phyloP scores from a whole-genome alignment of 148 eudicot species.

The Simmondsia chinensis region DNA sequence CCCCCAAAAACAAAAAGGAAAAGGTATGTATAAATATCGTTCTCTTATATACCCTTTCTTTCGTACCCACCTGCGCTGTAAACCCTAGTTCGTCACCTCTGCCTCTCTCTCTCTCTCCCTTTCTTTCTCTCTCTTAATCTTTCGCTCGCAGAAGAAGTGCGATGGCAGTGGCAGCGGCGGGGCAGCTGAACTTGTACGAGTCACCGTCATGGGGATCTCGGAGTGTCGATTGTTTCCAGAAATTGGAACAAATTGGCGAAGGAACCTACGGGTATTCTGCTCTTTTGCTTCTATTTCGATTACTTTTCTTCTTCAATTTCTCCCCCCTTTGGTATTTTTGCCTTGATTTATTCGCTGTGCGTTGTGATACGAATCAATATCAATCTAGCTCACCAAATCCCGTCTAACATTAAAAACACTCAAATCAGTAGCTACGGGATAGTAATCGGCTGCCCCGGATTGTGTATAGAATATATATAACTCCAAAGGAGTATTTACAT shows the following conservation, averaged over 20 bases:
- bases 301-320: not conserved
- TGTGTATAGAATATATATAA: too few relatives aligned
- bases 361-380: not conserved
- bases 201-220: constrained; percentile 73
- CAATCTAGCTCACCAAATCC: too few relatives aligned
- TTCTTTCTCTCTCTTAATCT: constrained; percentile 6
- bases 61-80: not conserved
- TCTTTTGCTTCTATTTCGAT: not conserved
- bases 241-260: constrained; percentile 83
- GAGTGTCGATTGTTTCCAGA: constrained; percentile 81
- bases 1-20: too few relatives aligned
- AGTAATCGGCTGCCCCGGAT: too few relatives aligned
- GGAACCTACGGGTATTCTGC: constrained; percentile 70
- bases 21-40: too few relatives aligned
- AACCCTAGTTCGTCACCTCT: constrained; percentile 5
- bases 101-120: not conserved
- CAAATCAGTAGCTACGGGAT: too few relatives aligned
- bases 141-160: too few relatives aligned
- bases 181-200: constrained; percentile 59
- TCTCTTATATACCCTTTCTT: too few relatives aligned
- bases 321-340: not conserved
- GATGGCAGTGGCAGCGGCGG: constrained; percentile 63
- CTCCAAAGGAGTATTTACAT: too few relatives aligned
- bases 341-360: not conserved
- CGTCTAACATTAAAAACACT: too few relatives aligned